Percentiles rank a stretch among this genome's conserved stretches.
phyloP scores from a whole-genome alignment of 441 rosid genomes.

The Eutrema salsugineum region DNA sequence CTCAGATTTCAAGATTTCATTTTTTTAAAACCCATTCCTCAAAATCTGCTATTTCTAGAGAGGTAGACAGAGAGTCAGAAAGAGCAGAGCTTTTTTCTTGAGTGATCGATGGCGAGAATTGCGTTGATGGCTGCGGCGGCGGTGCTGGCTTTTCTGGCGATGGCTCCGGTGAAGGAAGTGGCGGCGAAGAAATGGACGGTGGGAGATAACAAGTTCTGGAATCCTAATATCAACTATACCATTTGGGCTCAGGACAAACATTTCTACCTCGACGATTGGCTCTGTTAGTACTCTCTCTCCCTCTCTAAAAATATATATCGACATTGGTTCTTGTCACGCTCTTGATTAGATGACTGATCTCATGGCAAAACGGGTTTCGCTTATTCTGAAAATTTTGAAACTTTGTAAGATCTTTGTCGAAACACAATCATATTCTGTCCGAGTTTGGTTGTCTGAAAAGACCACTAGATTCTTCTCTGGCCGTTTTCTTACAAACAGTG shows the following conservation, averaged over 20 bases:
- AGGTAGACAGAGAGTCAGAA: slow-evolving; percentile 5
- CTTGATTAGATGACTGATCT: background rate
- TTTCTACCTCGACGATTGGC: slow-evolving; percentile 91
- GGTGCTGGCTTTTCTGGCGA: slow-evolving; percentile 31
- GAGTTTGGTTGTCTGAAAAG: background rate
- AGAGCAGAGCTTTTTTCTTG: slow-evolving; percentile 16
- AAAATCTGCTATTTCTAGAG: background rate
- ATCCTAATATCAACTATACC: slow-evolving; percentile 62
- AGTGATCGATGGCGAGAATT: slow-evolving; percentile 28
- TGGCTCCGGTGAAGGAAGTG: slow-evolving; percentile 43
- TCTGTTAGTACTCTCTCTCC: slow-evolving; percentile 45
- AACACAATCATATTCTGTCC: background rate
- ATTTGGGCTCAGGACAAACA: slow-evolving; percentile 76
- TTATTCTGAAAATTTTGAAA: background rate
- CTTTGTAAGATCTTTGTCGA: slow-evolving; percentile 3
- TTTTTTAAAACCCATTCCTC: background rate
- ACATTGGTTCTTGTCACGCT: background rate
- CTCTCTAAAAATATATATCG: background rate
- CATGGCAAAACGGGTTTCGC: background rate
- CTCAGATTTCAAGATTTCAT: background rate
- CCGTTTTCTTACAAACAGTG: background rate
- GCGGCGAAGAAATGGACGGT: slow-evolving; percentile 66
- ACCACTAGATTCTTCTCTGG: background rate
- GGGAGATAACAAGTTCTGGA: slow-evolving; percentile 63
- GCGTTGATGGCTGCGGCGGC: slow-evolving; percentile 24